Conservation (phyloP, 257 asterid species). For the Jaltomata sinuosa region DNA sequence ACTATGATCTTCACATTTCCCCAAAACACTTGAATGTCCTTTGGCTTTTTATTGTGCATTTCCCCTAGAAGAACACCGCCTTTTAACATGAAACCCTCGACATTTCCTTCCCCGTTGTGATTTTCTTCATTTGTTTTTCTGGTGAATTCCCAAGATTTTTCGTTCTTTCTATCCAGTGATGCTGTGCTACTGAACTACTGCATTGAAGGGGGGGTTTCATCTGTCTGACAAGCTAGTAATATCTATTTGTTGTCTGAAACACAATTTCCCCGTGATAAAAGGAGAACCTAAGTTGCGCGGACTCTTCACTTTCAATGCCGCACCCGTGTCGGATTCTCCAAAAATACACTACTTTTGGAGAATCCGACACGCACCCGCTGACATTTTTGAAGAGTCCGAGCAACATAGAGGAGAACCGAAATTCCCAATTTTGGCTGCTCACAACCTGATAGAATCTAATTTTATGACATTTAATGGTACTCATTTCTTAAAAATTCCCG, state of each 20-base stretch:
- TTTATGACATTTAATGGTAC: neutral
- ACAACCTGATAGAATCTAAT: neutral
- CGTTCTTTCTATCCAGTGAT: neutral
- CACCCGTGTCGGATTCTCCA: too few relatives aligned
- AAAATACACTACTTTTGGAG: too few relatives aligned
- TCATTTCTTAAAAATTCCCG: neutral
- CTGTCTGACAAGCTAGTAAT: neutral
- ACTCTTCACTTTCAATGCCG: too few relatives aligned
- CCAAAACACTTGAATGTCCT: neutral
- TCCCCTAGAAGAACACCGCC: neutral
- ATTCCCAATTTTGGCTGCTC: neutral
- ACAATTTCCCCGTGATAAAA: neutral
- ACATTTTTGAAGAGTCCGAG: too few relatives aligned
- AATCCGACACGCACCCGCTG: too few relatives aligned
- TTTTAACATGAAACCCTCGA: neutral
- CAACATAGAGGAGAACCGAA: too few relatives aligned
- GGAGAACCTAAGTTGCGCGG: too few relatives aligned
- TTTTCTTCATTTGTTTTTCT: neutral
- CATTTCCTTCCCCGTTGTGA: neutral
- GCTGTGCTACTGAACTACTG: neutral
- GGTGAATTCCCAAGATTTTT: neutral
- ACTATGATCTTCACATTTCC: neutral
- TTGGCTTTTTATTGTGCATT: neutral
- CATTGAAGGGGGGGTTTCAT: neutral
- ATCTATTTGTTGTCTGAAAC: neutral